Percentiles rank a stretch among this genome's conserved stretches.
Evolutionary conservation across 495 filamentous ascomycete genomes (phyloP).

Genomic region (Chaetomium cochliodes): DNA sequence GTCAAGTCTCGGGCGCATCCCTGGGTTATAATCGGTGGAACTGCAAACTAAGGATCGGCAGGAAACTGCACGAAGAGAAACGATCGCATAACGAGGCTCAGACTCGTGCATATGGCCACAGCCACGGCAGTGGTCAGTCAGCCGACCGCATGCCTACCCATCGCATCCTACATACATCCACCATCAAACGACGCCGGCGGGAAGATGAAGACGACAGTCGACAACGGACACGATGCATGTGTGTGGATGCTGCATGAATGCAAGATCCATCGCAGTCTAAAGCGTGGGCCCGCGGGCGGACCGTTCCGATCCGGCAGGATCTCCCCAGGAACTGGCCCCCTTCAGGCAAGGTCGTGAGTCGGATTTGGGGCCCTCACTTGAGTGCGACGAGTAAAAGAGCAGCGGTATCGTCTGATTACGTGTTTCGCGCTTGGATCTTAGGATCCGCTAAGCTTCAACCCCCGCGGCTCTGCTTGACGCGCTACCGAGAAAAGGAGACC

Average conservation of each 20-base stretch:
- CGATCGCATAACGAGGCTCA: too few relatives aligned
- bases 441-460: not conserved
- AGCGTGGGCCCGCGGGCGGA: not conserved
- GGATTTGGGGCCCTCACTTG: not conserved
- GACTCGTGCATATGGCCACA: too few relatives aligned
- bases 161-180: too few relatives aligned
- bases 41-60: not conserved
- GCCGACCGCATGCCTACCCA: too few relatives aligned
- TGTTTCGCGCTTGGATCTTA: not conserved
- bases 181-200: too few relatives aligned
- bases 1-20: not conserved
- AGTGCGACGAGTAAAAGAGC: not conserved
- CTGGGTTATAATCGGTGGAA: not conserved
- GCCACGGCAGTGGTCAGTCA: too few relatives aligned
- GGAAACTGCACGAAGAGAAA: too few relatives aligned
- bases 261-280: too few relatives aligned
- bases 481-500: not conserved
- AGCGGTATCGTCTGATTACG: not conserved
- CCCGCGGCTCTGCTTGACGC: not conserved
- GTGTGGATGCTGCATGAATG: too few relatives aligned
- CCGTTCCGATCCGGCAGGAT: slow-evolving; percentile 12
- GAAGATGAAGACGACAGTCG: too few relatives aligned
- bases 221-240: too few relatives aligned
- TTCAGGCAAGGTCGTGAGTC: not conserved
- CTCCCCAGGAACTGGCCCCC: not conserved